Base-by-base conservation (phyloP, 169 alveolate species). In the Miamiensis avidus region DNA sequence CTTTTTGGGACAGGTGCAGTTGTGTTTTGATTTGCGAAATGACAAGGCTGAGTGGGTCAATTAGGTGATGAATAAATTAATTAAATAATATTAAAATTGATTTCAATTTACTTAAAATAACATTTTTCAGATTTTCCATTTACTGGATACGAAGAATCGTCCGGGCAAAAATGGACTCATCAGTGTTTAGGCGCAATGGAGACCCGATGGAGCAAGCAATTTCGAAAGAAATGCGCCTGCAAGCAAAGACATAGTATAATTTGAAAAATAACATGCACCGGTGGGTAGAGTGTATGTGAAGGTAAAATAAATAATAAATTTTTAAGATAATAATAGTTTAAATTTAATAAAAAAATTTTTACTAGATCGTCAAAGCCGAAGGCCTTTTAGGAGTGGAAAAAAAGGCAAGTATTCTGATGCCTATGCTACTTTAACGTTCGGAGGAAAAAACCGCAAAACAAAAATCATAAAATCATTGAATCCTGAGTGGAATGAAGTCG, bases 401-500 rank as follows among this genome's bases (percentile, higher is more conserved):
- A 78, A 78, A 34, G 83, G 83, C n/a, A 78, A 78, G 34, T 33
- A 34, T 78, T 31, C 73, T 33, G 83, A 78, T 34, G 83, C 83
- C 0, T 65, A 25, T 20, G 27, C 34, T 25, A 78, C 28, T 0
- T 33, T 78, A 26, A 33, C 32, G 16, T 78, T 78, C 31, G 34
- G 29, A 25, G 34, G 29, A 34, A 78, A 78, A 27, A 65, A 78
- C 16, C 34, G 0, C 0, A 78, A 34, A 78, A 78, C 83, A 25
- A 26, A 31, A 78, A 29, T 25, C 29, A 28, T 78, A 0, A 33
- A 31, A 31, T 78, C 83, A 26, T 29, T 78, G 34, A 78, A 31
- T 28, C 83, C 83, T 29, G 83, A 78, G 28, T 78, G 83, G 83
- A 78, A 78, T 27, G 29, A 78, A 78, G 28, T 78, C 0, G 28